These are phyloP conservation scores for Rhizopogon sp. DNA, from an alignment of 768 basidiomycete genomes.

Conservation along the genomic window DNA sequence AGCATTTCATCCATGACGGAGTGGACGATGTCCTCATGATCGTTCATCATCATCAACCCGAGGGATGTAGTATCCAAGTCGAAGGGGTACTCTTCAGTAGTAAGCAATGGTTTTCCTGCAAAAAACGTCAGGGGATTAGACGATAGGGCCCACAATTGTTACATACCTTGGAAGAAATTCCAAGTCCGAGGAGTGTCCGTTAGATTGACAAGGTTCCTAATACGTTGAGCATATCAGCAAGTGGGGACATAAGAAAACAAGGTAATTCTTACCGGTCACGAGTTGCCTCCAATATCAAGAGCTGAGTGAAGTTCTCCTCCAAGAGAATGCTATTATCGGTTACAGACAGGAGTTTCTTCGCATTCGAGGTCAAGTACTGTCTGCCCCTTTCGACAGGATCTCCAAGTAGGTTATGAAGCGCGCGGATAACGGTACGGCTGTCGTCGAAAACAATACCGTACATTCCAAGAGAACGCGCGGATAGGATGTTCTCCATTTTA, in stretches of 20 bases:
- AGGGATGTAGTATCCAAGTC: conserved; percentile 59
- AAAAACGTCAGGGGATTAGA: background rate
- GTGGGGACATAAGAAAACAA: background rate
- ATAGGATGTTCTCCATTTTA: conserved; percentile 53
- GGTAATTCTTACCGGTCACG: conserved; percentile 31
- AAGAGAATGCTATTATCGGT: conserved; percentile 37
- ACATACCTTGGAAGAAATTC: conserved; percentile 51
- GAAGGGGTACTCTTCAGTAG: conserved; percentile 38
- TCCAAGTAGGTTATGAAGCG: conserved; percentile 42
- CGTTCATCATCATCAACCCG: conserved; percentile 38
- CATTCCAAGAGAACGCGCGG: conserved; percentile 53
- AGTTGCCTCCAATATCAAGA: conserved; percentile 52
- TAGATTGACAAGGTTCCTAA: conserved; percentile 41
- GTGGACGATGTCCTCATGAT: conserved; percentile 25
- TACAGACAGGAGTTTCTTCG: conserved; percentile 37
- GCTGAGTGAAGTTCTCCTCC: conserved; percentile 54
- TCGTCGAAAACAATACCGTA: conserved; percentile 49
- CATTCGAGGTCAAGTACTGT: conserved; percentile 35
- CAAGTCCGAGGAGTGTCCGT: conserved; percentile 36
- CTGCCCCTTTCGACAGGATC: conserved; percentile 41
- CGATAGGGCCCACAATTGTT: background rate
- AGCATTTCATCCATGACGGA: conserved; percentile 58
- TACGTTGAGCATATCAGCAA: background rate
- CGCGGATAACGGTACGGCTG: conserved; percentile 34
- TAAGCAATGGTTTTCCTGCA: conserved; percentile 35